Base-by-base conservation (phyloP, 306 rosid genomes). In the Dalbergia cultrata region DNA sequence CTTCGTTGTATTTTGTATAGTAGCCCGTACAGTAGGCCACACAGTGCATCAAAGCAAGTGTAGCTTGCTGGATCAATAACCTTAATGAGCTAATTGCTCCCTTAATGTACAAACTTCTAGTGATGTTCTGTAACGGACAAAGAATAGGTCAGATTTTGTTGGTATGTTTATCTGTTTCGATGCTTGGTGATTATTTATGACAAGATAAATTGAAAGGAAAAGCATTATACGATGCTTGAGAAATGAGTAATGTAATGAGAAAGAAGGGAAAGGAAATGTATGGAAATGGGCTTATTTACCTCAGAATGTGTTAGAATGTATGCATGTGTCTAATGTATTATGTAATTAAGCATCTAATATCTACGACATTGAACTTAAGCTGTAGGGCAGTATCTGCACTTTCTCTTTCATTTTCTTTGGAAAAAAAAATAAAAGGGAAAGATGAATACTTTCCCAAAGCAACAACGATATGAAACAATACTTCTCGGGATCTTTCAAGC, bases 1-100 rank as follows among this genome's bases (percentile, higher is more conserved):
- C 59, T 50, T 52, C 70, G 3, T 22, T 77, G 21, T 52, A 59
- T 18, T 41, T 66, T 86, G 82, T 75, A 78, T 26, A 79, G 70
- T 65, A 74, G 73, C 26, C 76, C 19, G 17, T 54, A 7, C 17
- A n/a, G 10, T 17, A n/a, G 22, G 11, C 22, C 75, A 17, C n/a
- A 33, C 34, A 35, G 47, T 61, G 12, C 77, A 59, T 67, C 47
- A 56, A 22, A 58, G 39, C 64, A 76, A 78, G 50, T 44, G 76
- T 60, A 34, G 74, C 54, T 17, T 44, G 63, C 43, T 60, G 61
- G 70, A 65, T 65, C 72, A 44, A 72, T 7, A 43, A 53, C 61
- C 19, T 60, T 47, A 6, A 41, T 18, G 13, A 59, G 70, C 7
- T 33, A n/a, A 19, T 22, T 22, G 63, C 39, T 11, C 76, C 60